phyloP scores from a whole-genome alignment of 257 asterid species.

The Ilex asprella region DNA sequence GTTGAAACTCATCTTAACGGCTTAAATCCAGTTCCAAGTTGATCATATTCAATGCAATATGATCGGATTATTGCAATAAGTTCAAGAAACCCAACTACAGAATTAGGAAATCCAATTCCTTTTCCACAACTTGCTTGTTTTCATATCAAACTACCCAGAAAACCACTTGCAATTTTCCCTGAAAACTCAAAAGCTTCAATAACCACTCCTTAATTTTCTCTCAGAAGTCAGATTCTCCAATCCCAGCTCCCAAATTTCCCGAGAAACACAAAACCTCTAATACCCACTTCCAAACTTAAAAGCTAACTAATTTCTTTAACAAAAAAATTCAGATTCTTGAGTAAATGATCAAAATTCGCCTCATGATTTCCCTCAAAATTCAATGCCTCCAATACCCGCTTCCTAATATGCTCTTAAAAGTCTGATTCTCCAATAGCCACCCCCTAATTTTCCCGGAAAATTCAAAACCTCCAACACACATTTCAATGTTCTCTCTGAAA shows the following conservation, averaged over 20 bases:
- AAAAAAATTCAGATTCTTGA: neutral
- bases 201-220: constrained; percentile 27
- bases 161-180: neutral
- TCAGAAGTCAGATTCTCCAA: constrained; percentile 26
- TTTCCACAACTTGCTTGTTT: too few relatives aligned
- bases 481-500: too few relatives aligned
- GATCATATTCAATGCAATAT: too few relatives aligned
- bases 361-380: too few relatives aligned
- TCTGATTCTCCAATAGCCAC: too few relatives aligned
- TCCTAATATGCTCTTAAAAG: too few relatives aligned
- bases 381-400: too few relatives aligned
- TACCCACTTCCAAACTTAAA: constrained; percentile 7
- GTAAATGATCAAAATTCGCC: neutral
- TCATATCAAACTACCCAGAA: neutral
- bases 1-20: neutral
- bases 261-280: constrained; percentile 27
- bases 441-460: too few relatives aligned
- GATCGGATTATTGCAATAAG: neutral
- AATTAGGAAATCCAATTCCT: neutral
- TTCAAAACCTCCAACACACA: too few relatives aligned
- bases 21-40: neutral
- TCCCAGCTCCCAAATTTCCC: constrained; percentile 20
- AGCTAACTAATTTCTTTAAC: neutral
- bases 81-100: neutral
- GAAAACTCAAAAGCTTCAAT: constrained; percentile 8